These are phyloP conservation scores for Claviceps cyperi DNA, from an alignment of 2,329 filamentous ascomycete species.

Conservation along the genomic window DNA sequence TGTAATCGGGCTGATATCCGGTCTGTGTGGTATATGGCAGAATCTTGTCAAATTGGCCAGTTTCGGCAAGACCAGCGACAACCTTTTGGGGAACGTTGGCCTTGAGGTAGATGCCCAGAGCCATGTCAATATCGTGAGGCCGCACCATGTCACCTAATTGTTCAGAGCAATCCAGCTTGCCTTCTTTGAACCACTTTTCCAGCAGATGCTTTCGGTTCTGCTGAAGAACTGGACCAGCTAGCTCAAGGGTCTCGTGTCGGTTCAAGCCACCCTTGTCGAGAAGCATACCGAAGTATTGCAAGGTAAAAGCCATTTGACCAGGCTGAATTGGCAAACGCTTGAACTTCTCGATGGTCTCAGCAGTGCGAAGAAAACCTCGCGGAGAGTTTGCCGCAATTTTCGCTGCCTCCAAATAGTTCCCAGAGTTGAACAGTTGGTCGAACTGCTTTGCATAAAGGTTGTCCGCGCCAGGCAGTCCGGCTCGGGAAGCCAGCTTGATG, in stretches of 20 bases:
- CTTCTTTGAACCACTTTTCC: slow-evolving; percentile 95
- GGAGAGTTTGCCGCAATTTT: slow-evolving; percentile 96
- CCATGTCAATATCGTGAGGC: slow-evolving; percentile 75
- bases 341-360: slow-evolving; percentile 91
- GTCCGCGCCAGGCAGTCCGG: slow-evolving; percentile 85
- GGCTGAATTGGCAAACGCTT: slow-evolving; percentile 70
- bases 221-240: slow-evolving; percentile 79
- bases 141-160: slow-evolving; percentile 91
- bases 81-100: slow-evolving; percentile 88
- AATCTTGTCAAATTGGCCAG: slow-evolving; percentile 94
- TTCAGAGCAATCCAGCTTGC: slow-evolving; percentile 92
- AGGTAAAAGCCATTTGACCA: slow-evolving; percentile 80
- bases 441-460: slow-evolving; percentile 88
- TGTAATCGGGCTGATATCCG: slow-evolving; percentile 91
- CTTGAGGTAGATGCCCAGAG: slow-evolving; percentile 77
- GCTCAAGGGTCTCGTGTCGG: slow-evolving; percentile 82
- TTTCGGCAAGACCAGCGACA: slow-evolving; percentile 86
- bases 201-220: slow-evolving; percentile 92
- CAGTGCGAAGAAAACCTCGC: slow-evolving; percentile 82
- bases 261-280: slow-evolving; percentile 91
- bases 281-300: slow-evolving; percentile 96
- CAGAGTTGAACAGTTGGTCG: slow-evolving; percentile 67
- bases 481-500: slow-evolving; percentile 90
- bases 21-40: slow-evolving; percentile 74
- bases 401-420: slow-evolving; percentile 75